Conservation (phyloP, 2,329 filamentous ascomycete genomes). For the Calonectria multiphialidica region DNA sequence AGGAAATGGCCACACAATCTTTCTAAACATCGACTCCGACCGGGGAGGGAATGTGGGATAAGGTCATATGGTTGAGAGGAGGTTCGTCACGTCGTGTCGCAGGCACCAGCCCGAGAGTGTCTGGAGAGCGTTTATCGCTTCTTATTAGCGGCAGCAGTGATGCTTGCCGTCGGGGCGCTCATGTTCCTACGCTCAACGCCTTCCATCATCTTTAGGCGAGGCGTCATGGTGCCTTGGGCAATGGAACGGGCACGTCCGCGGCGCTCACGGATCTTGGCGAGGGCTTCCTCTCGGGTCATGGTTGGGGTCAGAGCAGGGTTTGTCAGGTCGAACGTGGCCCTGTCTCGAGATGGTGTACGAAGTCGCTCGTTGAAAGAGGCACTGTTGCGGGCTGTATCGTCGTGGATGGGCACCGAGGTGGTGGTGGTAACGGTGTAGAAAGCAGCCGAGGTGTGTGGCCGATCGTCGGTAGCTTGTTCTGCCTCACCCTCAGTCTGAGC, state of each 20-base stretch:
- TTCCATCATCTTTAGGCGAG: conserved; percentile 67
- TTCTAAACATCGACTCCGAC: background rate
- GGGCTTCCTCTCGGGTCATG: conserved; percentile 79
- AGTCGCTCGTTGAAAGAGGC: conserved; percentile 59
- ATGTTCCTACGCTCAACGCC: conserved; percentile 61
- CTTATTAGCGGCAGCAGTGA: conserved; percentile 30
- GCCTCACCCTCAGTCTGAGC: conserved; percentile 25
- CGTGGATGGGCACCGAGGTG: conserved; percentile 64
- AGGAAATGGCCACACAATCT: conserved; percentile 17
- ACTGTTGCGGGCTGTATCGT: conserved; percentile 53
- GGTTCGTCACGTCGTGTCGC: conserved; percentile 39
- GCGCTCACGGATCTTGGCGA: conserved; percentile 80
- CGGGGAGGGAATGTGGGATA: conserved; percentile 3
- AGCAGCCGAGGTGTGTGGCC: conserved; percentile 60
- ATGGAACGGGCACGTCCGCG: conserved; percentile 78
- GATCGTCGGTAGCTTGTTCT: conserved; percentile 42
- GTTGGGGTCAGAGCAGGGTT: conserved; percentile 73
- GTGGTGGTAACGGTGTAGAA: conserved; percentile 64
- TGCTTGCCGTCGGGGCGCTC: conserved; percentile 59
- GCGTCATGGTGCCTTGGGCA: conserved; percentile 70
- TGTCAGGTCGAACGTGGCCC: conserved; percentile 62
- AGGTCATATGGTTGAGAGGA: background rate
- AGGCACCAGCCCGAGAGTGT: conserved; percentile 20
- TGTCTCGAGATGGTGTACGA: conserved; percentile 57
- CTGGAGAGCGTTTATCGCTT: conserved; percentile 32